Evolutionary conservation across 2,329 filamentous ascomycete genomes (phyloP).

Genomic region (Trichophyton benhamiae): DNA sequence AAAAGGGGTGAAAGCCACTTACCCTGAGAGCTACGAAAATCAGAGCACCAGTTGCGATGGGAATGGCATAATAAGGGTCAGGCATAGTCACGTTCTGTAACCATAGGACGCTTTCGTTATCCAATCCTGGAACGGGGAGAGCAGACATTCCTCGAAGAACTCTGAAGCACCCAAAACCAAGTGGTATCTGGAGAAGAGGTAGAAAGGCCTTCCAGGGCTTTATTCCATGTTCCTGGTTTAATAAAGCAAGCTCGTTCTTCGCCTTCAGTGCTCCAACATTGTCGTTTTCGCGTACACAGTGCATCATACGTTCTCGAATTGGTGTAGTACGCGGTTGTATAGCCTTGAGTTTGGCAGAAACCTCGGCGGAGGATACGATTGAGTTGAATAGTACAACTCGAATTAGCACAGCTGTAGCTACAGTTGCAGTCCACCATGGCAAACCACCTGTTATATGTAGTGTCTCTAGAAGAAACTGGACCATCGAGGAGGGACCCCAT

Average conservation of each 20-base stretch:
- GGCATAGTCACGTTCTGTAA: conserved; percentile 60
- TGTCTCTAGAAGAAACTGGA: conserved; percentile 70
- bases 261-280: conserved; percentile 35
- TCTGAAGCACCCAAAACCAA: conserved; percentile 72
- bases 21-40: conserved; percentile 50
- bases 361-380: conserved; percentile 50
- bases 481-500: conserved; percentile 59
- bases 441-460: conserved; percentile 62
- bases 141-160: conserved; percentile 59
- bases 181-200: conserved; percentile 52
- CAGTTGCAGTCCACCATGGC: conserved; percentile 73
- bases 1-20: conserved; percentile 18
- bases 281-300: conserved; percentile 34
- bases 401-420: conserved; percentile 50
- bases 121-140: conserved; percentile 69
- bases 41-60: conserved; percentile 45
- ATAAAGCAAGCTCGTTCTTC: conserved; percentile 36
- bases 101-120: conserved; percentile 62
- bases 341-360: conserved; percentile 48
- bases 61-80: conserved; percentile 70
- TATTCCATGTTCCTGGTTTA: conserved; percentile 47
- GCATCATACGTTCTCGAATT: conserved; percentile 44
- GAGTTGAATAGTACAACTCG: conserved; percentile 56
- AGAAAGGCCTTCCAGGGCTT: conserved; percentile 40
- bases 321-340: conserved; percentile 48